Conservation (phyloP, 768 basidiomycete species). For the Auriscalpium microsporum region DNA sequence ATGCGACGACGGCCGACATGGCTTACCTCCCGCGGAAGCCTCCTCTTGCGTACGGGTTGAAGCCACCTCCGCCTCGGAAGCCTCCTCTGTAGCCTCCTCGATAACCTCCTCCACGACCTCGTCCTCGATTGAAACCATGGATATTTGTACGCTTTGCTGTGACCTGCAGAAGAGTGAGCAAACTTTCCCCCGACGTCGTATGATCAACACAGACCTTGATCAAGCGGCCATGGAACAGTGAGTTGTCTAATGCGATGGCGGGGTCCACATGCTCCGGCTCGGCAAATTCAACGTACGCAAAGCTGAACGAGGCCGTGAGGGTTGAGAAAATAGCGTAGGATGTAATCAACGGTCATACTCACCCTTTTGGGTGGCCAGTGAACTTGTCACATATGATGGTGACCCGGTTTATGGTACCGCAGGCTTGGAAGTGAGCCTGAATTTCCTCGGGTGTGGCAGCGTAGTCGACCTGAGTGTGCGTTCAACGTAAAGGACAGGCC, state of each 20-base stretch:
- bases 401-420: conserved; percentile 96
- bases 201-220: conserved; percentile 55
- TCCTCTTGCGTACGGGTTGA: conserved; percentile 49
- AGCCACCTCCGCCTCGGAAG: conserved; percentile 53
- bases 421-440: conserved; percentile 93
- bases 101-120: conserved; percentile 55
- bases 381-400: conserved; percentile 99
- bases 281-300: conserved; percentile 98
- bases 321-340: conserved; percentile 7
- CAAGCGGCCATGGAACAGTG: conserved; percentile 86
- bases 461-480: conserved; percentile 77
- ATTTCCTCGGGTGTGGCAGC: conserved; percentile 96
- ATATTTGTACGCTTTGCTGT: conserved; percentile 94
- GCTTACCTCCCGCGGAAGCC: conserved; percentile 64
- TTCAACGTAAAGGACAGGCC: neutral
- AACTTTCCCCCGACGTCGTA: too few relatives aligned
- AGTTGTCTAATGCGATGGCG: conserved; percentile 90
- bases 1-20: neutral
- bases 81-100: conserved; percentile 47
- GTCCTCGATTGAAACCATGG: conserved; percentile 81
- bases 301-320: conserved; percentile 38
- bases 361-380: conserved; percentile 99
- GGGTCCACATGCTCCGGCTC: conserved; percentile 87
- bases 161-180: conserved; percentile 44
- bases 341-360: conserved; percentile 14